These are phyloP conservation scores for Tirmania nivea DNA, from an alignment of 495 filamentous ascomycete species.

Conservation along the genomic window DNA sequence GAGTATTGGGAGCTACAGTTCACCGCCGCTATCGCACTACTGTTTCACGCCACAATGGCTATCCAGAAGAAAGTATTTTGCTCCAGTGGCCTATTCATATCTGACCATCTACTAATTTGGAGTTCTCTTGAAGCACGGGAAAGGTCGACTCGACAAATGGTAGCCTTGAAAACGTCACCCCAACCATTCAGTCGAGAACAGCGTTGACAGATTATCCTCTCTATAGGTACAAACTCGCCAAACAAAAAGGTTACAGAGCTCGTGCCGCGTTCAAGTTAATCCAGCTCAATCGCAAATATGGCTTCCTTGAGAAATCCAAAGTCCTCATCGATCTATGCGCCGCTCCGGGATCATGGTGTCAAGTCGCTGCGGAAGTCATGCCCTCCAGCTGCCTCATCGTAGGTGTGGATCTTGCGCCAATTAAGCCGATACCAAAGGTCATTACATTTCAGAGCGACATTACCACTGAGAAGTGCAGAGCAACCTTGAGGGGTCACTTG, in stretches of 20 bases:
- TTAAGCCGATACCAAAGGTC: conserved; percentile 80
- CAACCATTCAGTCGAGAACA: background rate
- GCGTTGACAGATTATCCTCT: background rate
- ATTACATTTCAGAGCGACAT: conserved; percentile 97
- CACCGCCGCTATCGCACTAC: background rate
- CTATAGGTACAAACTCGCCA: conserved; percentile 54
- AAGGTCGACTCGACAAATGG: conserved; percentile 98
- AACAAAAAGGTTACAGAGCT: conserved; percentile 94
- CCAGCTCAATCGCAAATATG: conserved; percentile 96
- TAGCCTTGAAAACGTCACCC: conserved; percentile 18
- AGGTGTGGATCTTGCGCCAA: conserved; percentile 85
- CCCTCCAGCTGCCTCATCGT: conserved; percentile 74
- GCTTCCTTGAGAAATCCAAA: conserved; percentile 88
- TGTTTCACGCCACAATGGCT: conserved; percentile 39
- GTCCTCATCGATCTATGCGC: conserved; percentile 94
- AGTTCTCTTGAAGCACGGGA: conserved; percentile 43
- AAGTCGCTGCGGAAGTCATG: conserved; percentile 93
- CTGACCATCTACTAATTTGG: conserved; percentile 8
- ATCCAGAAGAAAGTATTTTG: conserved; percentile 74
- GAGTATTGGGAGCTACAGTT: no score
- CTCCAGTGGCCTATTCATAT: background rate
- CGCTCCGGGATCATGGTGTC: conserved; percentile 96
- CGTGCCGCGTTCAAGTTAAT: conserved; percentile 96
- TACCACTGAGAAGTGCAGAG: conserved; percentile 85
- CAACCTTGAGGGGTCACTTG: conserved; percentile 72